phyloP scores from a whole-genome alignment of 306 rosid species.

The Styphnolobium japonicum region DNA sequence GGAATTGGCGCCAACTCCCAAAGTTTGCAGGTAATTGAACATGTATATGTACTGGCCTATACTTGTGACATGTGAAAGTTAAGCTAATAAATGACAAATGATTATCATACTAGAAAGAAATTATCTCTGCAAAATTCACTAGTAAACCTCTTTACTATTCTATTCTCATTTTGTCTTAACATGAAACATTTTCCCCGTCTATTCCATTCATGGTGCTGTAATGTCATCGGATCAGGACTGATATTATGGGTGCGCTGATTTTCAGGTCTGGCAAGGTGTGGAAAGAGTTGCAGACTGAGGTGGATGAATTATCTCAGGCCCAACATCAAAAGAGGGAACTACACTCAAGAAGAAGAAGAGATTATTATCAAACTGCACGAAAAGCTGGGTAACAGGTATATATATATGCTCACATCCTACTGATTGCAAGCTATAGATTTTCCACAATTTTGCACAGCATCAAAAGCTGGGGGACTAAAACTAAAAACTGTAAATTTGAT shows the following conservation, averaged over 20 bases:
- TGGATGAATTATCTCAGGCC: conserved; percentile 39
- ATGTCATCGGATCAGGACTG: not conserved
- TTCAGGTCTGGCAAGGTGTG: conserved; percentile 32
- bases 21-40: conserved; percentile 56
- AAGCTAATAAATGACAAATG: not conserved
- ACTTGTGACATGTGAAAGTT: not conserved
- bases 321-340: conserved; percentile 32
- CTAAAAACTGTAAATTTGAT: no score
- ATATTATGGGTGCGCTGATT: not conserved
- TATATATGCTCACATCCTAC: not conserved
- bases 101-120: no score
- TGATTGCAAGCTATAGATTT: not conserved
- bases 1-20: conserved; percentile 87
- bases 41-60: not conserved
- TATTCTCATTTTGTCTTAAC: no score
- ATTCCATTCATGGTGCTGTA: not conserved
- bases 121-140: no score
- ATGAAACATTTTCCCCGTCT: not conserved
- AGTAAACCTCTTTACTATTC: no score
- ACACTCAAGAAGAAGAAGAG: conserved; percentile 32
- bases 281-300: conserved; percentile 29
- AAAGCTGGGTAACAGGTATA: conserved; percentile 36
- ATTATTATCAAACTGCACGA: conserved; percentile 23
- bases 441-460: no score
- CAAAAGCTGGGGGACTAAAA: no score